These are phyloP conservation scores for Gossypium stocksii DNA, from an alignment of 345 rosid species.

Conservation along the genomic window DNA sequence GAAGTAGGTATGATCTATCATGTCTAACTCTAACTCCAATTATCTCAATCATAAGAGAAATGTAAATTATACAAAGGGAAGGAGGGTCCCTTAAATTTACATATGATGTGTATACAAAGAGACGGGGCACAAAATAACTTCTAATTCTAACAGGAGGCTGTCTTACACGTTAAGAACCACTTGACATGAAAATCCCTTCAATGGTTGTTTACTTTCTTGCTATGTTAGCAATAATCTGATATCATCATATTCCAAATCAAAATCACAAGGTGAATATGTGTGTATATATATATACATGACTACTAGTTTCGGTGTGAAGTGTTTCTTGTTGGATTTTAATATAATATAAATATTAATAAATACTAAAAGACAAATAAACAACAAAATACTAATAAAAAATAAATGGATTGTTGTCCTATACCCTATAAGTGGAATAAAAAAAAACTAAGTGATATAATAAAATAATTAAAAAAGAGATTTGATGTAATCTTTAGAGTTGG, in stretches of 20 bases:
- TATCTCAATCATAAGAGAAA: background rate
- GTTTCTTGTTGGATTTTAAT: too few relatives aligned
- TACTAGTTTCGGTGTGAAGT: too few relatives aligned
- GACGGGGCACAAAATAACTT: background rate
- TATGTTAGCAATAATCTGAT: background rate
- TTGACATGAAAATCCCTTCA: background rate
- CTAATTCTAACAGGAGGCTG: background rate
- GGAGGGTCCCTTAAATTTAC: background rate
- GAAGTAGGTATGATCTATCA: conserved; percentile 78
- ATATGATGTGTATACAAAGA: background rate
- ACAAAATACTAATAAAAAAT: too few relatives aligned
- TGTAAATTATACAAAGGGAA: background rate
- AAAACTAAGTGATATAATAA: too few relatives aligned
- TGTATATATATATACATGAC: too few relatives aligned
- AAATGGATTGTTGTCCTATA: too few relatives aligned
- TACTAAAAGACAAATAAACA: too few relatives aligned
- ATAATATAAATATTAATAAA: too few relatives aligned
- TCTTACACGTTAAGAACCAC: too few relatives aligned
- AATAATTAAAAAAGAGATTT: too few relatives aligned
- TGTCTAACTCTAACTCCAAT: conserved; percentile 28
- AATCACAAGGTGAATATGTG: background rate
- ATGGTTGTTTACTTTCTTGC: background rate
- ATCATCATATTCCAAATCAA: background rate
- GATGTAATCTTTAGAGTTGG: too few relatives aligned
- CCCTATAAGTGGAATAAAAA: too few relatives aligned